These are phyloP conservation scores for Cladosporium austrohemisphaericum DNA, from an alignment of 2,329 filamentous ascomycete species.

Conservation along the genomic window DNA sequence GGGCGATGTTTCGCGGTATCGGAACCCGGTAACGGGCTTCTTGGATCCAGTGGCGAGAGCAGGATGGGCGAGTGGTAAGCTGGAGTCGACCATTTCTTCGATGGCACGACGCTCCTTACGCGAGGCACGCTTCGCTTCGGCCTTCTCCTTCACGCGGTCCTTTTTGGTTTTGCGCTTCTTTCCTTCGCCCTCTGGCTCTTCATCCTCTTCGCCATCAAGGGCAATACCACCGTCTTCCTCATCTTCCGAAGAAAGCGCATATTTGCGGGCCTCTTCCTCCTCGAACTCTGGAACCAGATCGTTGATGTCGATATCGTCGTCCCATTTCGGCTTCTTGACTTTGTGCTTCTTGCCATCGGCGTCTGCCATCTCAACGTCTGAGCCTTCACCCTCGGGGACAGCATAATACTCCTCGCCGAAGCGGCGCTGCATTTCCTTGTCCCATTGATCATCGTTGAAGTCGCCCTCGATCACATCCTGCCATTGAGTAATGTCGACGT, in stretches of 20 bases:
- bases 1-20: conserved; percentile 91
- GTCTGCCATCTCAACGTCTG: conserved; percentile 43
- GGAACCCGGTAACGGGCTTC: conserved; percentile 60
- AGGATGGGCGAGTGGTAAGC: conserved; percentile 66
- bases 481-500: conserved; percentile 74
- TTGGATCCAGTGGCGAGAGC: conserved; percentile 44
- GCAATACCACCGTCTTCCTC: conserved; percentile 36
- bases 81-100: conserved; percentile 79
- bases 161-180: conserved; percentile 41
- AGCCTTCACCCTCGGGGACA: conserved; percentile 50
- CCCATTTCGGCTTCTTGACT: conserved; percentile 83
- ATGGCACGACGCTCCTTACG: conserved; percentile 78
- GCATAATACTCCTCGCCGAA: conserved; percentile 93
- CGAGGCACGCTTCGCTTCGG: conserved; percentile 65
- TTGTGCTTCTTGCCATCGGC: conserved; percentile 51
- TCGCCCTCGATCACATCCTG: conserved; percentile 76
- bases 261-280: conserved; percentile 53
- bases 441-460: conserved; percentile 88
- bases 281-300: conserved; percentile 86
- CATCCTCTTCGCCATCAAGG: conserved; percentile 31
- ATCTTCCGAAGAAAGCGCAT: conserved; percentile 54
- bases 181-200: conserved; percentile 36
- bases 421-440: conserved; percentile 78
- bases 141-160: conserved; percentile 40
- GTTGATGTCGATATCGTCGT: conserved; percentile 96